Evolutionary conservation across 2,329 filamentous ascomycete genomes (phyloP).

Genomic region (Aaosphaeria pasadenensis): DNA sequence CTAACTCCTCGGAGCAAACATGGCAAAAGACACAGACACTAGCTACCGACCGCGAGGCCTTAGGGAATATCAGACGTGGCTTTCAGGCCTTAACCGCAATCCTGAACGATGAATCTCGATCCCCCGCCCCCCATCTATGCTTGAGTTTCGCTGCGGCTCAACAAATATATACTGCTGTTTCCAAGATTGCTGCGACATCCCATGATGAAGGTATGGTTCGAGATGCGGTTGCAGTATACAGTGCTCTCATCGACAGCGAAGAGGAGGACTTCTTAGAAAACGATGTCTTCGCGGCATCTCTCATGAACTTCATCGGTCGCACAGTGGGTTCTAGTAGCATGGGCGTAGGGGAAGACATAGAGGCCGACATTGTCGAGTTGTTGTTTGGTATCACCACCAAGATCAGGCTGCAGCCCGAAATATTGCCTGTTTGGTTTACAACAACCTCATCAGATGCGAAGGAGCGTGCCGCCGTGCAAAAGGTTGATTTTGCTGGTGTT

Average conservation of each 20-base stretch:
- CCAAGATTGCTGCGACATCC: slow-evolving; percentile 81
- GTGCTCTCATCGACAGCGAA: slow-evolving; percentile 90
- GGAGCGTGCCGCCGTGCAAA: slow-evolving; percentile 45
- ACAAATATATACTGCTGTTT: slow-evolving; percentile 85
- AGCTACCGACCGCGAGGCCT: slow-evolving; percentile 50
- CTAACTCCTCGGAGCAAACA: slow-evolving; percentile 48
- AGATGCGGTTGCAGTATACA: slow-evolving; percentile 82
- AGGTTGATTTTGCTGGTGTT: slow-evolving; percentile 74
- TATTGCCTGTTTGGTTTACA: slow-evolving; percentile 89
- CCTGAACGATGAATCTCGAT: slow-evolving; percentile 83
- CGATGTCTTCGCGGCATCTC: slow-evolving; percentile 75
- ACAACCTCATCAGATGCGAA: slow-evolving; percentile 41
- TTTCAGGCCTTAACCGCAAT: slow-evolving; percentile 61
- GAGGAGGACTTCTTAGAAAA: slow-evolving; percentile 93
- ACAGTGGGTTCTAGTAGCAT: slow-evolving; percentile 73
- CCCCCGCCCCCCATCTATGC: slow-evolving; percentile 86
- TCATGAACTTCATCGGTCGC: slow-evolving; percentile 81
- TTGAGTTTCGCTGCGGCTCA: slow-evolving; percentile 81
- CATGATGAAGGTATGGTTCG: slow-evolving; percentile 83
- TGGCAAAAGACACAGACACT: slow-evolving; percentile 57
- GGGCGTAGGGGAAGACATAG: slow-evolving; percentile 73
- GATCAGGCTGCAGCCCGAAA: slow-evolving; percentile 83
- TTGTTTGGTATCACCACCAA: slow-evolving; percentile 96
- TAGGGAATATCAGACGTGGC: slow-evolving; percentile 49
- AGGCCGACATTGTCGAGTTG: slow-evolving; percentile 85